Base-by-base conservation (phyloP, 208 protist genomes). In the Leishmania martiniquensis region DNA sequence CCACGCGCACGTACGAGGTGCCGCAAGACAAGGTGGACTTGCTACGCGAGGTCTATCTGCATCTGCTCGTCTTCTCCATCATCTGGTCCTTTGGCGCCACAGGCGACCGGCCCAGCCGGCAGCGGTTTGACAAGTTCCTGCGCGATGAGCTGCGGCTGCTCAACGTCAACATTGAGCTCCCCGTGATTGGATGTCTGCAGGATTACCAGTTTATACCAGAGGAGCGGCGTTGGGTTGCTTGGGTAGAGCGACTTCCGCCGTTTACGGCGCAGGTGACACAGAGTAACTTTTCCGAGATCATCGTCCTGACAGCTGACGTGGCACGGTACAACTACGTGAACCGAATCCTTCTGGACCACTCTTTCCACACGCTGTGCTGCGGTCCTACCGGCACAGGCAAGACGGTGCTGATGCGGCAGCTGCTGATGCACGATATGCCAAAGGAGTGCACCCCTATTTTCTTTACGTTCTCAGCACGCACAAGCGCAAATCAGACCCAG, bases 351-450 rank as follows among this genome's bases (percentile, higher is more conserved):
- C 78, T 99, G 10, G 76, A 86, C 51, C 88, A 97, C 69, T 92
- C 91, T 57, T 95, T 95, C 72, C 93, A 99, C 82, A 96, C 98
- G 5, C 95, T 99, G 9, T 97, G 91, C 81, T 98, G 98, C 76
- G 99, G 99, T 13, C 98, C 97, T 13, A 99, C 99, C 4, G 99
- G 99, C 39, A 99, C 99, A 5, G 98, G 98, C 55, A 99, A 99
- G 86, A 99, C 98, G 55, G 91, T 99, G n/a, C 85, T 98, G 42
- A 88, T 99, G 54, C 91, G 93, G 78, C 91, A 99, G 79, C 94
- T 99, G 59, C 88, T 99, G 54, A 95, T 98, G 89, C 92, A 89
- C 54, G 92, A 95, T 49, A 98, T 99, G 92, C 90, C 96, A 13
- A 96, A 98, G 68, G 89, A 99, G 77, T 99, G 96, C 86, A 95